phyloP scores from a whole-genome alignment of 345 rosid genomes.

The Psidium friedrichsthalianum region DNA sequence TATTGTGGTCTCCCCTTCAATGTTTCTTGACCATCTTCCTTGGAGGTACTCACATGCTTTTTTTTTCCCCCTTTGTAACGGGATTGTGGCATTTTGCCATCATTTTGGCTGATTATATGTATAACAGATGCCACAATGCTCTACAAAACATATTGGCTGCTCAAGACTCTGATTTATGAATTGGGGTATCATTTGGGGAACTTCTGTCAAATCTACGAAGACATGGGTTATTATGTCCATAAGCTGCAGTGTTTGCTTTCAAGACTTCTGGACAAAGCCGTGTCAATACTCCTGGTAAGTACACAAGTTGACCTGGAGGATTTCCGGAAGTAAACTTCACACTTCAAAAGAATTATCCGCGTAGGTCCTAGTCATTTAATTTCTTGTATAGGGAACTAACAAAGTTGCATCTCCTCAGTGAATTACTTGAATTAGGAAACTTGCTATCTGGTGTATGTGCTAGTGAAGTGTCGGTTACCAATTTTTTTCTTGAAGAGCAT shows the following conservation, averaged over 20 bases:
- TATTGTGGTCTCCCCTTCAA: conserved; percentile 63
- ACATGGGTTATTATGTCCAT: background rate
- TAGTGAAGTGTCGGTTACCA: background rate
- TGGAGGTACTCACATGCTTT: conserved; percentile 49
- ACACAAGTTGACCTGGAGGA: background rate
- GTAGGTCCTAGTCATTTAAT: background rate
- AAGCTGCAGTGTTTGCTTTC: background rate
- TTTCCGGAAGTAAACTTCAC: background rate
- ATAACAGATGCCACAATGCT: conserved; percentile 54
- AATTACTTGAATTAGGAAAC: background rate
- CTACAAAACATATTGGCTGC: conserved; percentile 55
- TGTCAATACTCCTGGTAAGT: background rate
- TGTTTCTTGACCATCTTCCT: conserved; percentile 95
- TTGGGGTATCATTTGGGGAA: background rate
- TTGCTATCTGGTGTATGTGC: background rate
- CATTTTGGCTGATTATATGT: background rate
- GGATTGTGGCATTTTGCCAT: background rate
- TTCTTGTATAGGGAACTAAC: background rate
- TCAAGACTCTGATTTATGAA: conserved; percentile 10
- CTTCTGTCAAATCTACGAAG: background rate
- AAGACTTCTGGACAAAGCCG: background rate
- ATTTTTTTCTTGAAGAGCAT: background rate
- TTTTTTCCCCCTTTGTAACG: background rate
- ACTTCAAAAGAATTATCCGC: background rate
- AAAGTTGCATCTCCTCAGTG: background rate